Conservation (phyloP, 345 rosid genomes). For the Eucalyptus fibrosa region DNA sequence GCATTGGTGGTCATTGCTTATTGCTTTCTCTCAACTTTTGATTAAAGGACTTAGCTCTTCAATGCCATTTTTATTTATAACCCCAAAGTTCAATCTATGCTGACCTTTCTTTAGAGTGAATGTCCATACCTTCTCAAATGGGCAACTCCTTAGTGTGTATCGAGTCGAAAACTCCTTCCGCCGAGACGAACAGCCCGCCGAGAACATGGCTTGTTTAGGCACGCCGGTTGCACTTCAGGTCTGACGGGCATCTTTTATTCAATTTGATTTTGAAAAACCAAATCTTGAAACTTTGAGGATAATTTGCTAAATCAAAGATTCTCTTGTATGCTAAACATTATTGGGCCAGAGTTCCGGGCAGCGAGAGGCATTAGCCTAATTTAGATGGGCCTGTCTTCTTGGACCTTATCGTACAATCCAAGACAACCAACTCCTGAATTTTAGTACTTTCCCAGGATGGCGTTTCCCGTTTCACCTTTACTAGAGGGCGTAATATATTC, state of each 20-base stretch:
- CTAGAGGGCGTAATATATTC: neutral
- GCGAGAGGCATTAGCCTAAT: neutral
- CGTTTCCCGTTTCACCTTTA: neutral
- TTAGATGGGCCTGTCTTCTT: neutral
- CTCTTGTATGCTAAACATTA: neutral
- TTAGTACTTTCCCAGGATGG: neutral
- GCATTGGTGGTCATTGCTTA: neutral
- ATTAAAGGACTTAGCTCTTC: neutral
- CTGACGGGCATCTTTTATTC: neutral
- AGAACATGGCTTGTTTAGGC: neutral
- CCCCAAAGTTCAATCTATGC: neutral
- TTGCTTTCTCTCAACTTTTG: neutral
- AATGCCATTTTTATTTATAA: neutral
- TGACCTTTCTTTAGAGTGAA: neutral
- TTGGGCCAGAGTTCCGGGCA: neutral
- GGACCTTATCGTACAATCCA: neutral
- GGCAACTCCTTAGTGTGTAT: neutral
- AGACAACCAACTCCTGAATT: neutral
- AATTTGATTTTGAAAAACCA: neutral
- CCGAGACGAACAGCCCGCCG: neutral
- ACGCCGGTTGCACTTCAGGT: accelerated
- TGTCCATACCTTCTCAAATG: neutral
- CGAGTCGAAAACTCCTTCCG: neutral
- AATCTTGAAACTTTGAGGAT: neutral
- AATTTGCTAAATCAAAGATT: neutral